phyloP scores from a whole-genome alignment of 2,329 filamentous ascomycete genomes.

The Sclerotinia sclerotiorum region DNA sequence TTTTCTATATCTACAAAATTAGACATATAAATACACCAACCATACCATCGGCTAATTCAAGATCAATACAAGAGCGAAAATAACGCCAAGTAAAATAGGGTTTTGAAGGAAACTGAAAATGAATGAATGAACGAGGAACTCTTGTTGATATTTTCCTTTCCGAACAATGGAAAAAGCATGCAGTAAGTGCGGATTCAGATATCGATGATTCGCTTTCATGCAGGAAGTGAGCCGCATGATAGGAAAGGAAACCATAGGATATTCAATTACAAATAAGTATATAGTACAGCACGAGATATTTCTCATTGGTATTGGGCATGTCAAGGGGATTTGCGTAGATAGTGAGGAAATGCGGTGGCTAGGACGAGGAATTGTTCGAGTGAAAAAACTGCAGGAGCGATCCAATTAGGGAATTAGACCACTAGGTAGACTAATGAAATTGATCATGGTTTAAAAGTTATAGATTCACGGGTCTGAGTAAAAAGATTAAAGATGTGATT shows the following conservation, averaged over 20 bases:
- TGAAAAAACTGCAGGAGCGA: constrained; percentile 30
- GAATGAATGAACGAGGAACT: not conserved
- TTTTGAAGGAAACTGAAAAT: not conserved
- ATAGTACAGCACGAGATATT: constrained; percentile 41
- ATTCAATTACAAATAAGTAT: constrained; percentile 46
- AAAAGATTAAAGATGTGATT: constrained; percentile 29
- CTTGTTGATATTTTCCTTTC: not conserved
- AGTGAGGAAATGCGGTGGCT: constrained; percentile 37
- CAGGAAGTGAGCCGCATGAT: constrained; percentile 45
- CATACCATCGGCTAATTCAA: not conserved
- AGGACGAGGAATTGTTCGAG: constrained; percentile 42
- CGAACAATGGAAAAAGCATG: too few relatives aligned
- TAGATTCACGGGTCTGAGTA: not conserved
- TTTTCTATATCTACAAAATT: not conserved
- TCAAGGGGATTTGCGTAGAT: constrained; percentile 49
- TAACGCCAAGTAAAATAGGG: not conserved
- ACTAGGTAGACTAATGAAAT: constrained; percentile 50
- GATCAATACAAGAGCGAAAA: not conserved
- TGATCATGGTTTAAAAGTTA: not conserved
- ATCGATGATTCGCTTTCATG: not conserved
- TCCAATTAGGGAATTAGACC: constrained; percentile 57
- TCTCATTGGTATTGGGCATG: constrained; percentile 35
- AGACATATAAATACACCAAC: not conserved
- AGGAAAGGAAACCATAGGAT: constrained; percentile 46
- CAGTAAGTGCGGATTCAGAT: not conserved